Base-by-base conservation (phyloP, 495 filamentous ascomycete genomes). In the Penicillium malachiteum region DNA sequence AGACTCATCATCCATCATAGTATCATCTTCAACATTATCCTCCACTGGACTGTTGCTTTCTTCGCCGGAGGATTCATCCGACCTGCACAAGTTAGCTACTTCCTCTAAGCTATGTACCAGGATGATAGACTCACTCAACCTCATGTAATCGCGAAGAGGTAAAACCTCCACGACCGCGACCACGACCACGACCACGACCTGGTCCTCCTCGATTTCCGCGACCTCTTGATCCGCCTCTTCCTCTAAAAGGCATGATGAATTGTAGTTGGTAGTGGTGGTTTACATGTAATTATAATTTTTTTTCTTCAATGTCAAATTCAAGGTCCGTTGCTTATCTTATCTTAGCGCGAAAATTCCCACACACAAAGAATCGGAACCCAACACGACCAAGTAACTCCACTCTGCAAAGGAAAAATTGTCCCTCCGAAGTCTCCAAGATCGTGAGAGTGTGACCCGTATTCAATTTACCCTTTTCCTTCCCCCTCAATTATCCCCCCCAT, bases 261-360 rank as follows among this genome's bases (percentile, higher is more conserved):
- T 14, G 50, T 11, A 35, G 26, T 37, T 43, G 50, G 17, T 14
- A 30, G 47, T 41, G 53, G 34, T 50, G 39, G 30, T 41, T n/a
- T n/a, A n/a, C n/a, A n/a, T n/a, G n/a, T n/a, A n/a, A 17, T 34
- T 44, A 7, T 13, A 18, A 44, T 57, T 61, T 56, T 56, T 53
- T 48, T 50, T 48, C 9, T n/a, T 38, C 33, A 16, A n/a, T 4
- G 38, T 49, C 32, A 48, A 53, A 33, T 6, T 7, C 17, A 21
- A 13, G 39, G 30, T 44, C 12, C 18, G 17, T 57, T 62, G 54
- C 69, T 79, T 77, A 78, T 77, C 76, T 79, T 78, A 79, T 79
- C 75, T 79, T 79, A 79, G 77, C 77, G 77, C 70, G 73, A 76
- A 78, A 78, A 72, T 76, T 75, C 68, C 65, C 63, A 64, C 70